phyloP scores from a whole-genome alignment of 257 asterid genomes.

The Datura wrightii region DNA sequence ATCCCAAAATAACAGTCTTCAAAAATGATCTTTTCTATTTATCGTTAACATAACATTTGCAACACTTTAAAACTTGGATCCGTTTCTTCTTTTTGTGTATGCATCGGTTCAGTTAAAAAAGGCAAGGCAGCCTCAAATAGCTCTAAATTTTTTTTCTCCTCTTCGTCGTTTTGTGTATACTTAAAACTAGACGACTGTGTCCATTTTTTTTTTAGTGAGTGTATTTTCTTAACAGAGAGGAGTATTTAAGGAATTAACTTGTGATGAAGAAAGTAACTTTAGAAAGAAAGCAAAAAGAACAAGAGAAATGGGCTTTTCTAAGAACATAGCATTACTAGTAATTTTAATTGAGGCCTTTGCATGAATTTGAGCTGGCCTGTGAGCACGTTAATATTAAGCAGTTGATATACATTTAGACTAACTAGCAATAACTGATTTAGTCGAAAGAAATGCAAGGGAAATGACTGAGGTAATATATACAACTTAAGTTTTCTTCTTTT shows the following conservation, averaged over 20 bases:
- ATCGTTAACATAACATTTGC: too few species aligned
- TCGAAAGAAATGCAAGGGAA: neutral
- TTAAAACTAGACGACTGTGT: too few species aligned
- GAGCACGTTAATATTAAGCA: neutral
- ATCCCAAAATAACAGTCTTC: too few species aligned
- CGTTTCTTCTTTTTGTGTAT: too few species aligned
- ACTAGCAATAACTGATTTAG: neutral
- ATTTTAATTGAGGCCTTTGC: neutral
- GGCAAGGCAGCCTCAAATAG: too few species aligned
- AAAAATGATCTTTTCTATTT: too few species aligned
- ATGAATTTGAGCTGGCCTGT: neutral
- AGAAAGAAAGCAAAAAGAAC: neutral
- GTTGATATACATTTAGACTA: neutral
- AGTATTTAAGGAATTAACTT: neutral
- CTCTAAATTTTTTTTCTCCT: too few species aligned
- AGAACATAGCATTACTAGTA: too few species aligned
- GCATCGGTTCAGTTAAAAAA: too few species aligned
- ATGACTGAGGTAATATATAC: neutral
- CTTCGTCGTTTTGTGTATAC: too few species aligned
- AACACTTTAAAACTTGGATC: too few species aligned
- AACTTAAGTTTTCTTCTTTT: neutral
- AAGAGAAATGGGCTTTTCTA: too few species aligned
- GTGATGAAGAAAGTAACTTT: neutral
- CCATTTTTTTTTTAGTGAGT: neutral
- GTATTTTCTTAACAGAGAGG: neutral